Conservation (phyloP, 2,329 filamentous ascomycete genomes). For the Exophiala lecanii-corni region DNA sequence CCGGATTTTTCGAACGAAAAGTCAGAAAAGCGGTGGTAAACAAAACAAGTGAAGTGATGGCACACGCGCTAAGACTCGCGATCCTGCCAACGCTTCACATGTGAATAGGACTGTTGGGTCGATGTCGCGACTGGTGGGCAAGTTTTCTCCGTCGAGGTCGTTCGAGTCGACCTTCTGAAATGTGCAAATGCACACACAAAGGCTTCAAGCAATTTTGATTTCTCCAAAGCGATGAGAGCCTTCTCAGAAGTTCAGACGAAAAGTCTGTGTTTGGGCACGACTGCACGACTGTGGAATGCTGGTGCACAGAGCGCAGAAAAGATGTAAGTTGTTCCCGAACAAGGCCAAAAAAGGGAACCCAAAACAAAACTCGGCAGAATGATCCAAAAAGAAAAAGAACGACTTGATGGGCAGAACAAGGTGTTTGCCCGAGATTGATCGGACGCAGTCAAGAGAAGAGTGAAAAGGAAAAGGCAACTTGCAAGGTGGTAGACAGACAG, state of each 20-base stretch:
- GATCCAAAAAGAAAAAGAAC: slow-evolving; percentile 24
- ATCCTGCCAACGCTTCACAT: slow-evolving; percentile 1
- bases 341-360: slow-evolving; percentile 16
- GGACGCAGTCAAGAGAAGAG: no score
- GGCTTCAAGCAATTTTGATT: no score
- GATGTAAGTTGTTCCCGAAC: slow-evolving; percentile 12
- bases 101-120: not conserved
- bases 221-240: no score
- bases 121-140: no score
- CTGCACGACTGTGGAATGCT: slow-evolving; percentile 20
- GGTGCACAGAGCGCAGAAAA: slow-evolving; percentile 14
- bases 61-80: not conserved
- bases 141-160: no score
- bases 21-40: no score
- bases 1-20: no score
- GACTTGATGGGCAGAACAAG: slow-evolving; percentile 10
- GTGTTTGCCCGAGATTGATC: not conserved
- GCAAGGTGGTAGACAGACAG: no score
- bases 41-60: not conserved
- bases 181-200: no score
- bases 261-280: slow-evolving; percentile 18
- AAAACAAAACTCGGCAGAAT: slow-evolving; percentile 15
- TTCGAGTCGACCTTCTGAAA: no score
- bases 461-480: no score
- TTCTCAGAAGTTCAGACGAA: no score